phyloP scores from a whole-genome alignment of 768 basidiomycete genomes.

The Crucibulum laeve region DNA sequence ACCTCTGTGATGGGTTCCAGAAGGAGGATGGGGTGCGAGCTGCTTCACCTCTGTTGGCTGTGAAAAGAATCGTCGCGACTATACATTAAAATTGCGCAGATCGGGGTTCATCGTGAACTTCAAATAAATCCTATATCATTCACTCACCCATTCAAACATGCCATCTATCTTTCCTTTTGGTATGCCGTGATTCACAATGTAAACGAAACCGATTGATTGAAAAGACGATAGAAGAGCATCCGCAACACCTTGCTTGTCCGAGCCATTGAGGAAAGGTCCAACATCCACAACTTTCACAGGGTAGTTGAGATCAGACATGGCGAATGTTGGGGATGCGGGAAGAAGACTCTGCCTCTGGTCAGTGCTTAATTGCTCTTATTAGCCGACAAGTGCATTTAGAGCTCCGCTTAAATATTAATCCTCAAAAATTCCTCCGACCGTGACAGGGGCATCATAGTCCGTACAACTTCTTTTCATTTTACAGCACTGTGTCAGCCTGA shows the following conservation, averaged over 20 bases:
- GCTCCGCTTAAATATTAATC: not conserved
- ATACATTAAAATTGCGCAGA: not conserved
- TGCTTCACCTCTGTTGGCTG: slow-evolving; percentile 32
- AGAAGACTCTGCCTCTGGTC: not conserved
- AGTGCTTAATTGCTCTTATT: no score
- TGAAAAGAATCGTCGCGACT: slow-evolving; percentile 36
- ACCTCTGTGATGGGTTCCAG: slow-evolving; percentile 43
- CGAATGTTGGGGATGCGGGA: not conserved
- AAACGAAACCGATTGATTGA: slow-evolving; percentile 43
- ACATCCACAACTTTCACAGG: slow-evolving; percentile 36
- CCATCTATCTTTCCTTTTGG: slow-evolving; percentile 26
- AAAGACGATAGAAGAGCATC: slow-evolving; percentile 39
- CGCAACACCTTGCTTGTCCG: slow-evolving; percentile 32
- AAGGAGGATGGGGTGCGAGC: slow-evolving; percentile 40
- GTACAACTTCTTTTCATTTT: no score
- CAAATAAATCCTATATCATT: no score
- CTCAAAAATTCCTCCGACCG: no score
- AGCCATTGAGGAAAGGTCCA: slow-evolving; percentile 33
- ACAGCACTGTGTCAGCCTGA: no score
- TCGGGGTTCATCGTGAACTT: not conserved
- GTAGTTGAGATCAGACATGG: not conserved
- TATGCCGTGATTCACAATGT: slow-evolving; percentile 39
- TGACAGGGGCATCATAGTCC: no score
- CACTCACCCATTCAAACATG: slow-evolving; percentile 39
- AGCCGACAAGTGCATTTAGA: no score